These are phyloP conservation scores for Phialophora expanda DNA, from an alignment of 2,329 filamentous ascomycete genomes.

Conservation along the genomic window DNA sequence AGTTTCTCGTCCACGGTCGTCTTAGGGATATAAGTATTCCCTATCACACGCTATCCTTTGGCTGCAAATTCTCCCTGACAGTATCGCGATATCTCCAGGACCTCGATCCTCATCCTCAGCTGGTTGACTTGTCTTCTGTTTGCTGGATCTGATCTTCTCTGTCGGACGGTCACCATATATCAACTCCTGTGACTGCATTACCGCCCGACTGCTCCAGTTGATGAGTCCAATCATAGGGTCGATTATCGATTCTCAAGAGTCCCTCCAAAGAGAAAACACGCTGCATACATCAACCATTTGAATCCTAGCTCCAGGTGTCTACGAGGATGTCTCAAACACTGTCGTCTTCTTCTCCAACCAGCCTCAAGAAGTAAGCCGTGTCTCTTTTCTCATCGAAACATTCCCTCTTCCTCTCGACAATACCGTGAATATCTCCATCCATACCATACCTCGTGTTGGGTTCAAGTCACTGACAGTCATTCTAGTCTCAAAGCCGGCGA, in stretches of 20 bases:
- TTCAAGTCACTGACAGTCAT: conserved; percentile 6
- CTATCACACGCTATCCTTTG: neutral
- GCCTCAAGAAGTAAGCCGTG: neutral
- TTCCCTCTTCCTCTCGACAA: neutral
- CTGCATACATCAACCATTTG: neutral
- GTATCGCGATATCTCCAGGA: neutral
- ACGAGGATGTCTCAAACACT: conserved; percentile 2
- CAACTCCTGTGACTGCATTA: neutral
- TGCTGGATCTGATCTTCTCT: neutral
- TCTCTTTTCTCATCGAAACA: neutral
- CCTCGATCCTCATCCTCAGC: neutral
- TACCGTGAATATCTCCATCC: neutral
- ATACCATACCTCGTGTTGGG: neutral
- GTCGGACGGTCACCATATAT: neutral
- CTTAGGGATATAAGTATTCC: neutral
- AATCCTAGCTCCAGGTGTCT: neutral
- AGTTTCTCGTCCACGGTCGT: no score
- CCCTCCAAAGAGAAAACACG: neutral
- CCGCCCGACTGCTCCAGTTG: neutral
- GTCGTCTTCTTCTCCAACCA: neutral
- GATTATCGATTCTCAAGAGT: neutral
- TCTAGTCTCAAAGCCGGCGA: conserved; percentile 19
- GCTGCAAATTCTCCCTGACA: neutral
- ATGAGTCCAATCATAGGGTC: neutral
- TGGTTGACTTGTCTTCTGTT: neutral